These are phyloP conservation scores for Lunularia cruciata DNA, from an alignment of 225 moss, liverwort and hornwort species.

Conservation along the genomic window DNA sequence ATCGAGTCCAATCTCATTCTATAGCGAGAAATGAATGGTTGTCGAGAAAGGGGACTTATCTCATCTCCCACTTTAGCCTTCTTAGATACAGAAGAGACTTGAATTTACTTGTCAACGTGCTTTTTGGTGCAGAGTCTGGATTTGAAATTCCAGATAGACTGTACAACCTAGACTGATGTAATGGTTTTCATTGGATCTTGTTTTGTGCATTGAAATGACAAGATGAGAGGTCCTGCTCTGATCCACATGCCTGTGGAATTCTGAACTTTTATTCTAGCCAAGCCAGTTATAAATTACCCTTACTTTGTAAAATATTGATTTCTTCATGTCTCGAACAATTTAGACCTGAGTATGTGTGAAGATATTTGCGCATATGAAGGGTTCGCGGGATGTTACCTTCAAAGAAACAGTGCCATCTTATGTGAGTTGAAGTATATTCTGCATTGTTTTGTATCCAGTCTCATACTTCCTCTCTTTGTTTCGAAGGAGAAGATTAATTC, in stretches of 20 bases:
- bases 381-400: not conserved
- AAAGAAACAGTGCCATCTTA: not conserved
- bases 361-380: not conserved
- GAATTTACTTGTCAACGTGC: constrained; percentile 8
- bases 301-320: constrained; percentile 9
- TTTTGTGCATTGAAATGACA: constrained; percentile 25
- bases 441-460: not conserved
- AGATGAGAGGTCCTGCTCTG: constrained; percentile 19
- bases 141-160: constrained; percentile 5
- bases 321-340: not conserved
- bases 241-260: constrained; percentile 22
- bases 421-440: not conserved
- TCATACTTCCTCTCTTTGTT: not conserved
- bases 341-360: not conserved
- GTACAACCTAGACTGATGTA: constrained; percentile 14
- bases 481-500: not conserved
- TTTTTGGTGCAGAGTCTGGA: constrained; percentile 19
- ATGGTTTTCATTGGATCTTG: constrained; percentile 20
- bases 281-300: constrained; percentile 11
- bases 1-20: constrained; percentile 15
- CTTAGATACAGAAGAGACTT: constrained; percentile 12
- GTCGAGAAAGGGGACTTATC: constrained; percentile 7
- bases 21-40: constrained; percentile 17
- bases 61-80: constrained; percentile 7
- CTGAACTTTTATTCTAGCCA: constrained; percentile 18